Base-by-base conservation (phyloP, 1,284 basidiomycete genomes). In the Fistulina hepatica region DNA sequence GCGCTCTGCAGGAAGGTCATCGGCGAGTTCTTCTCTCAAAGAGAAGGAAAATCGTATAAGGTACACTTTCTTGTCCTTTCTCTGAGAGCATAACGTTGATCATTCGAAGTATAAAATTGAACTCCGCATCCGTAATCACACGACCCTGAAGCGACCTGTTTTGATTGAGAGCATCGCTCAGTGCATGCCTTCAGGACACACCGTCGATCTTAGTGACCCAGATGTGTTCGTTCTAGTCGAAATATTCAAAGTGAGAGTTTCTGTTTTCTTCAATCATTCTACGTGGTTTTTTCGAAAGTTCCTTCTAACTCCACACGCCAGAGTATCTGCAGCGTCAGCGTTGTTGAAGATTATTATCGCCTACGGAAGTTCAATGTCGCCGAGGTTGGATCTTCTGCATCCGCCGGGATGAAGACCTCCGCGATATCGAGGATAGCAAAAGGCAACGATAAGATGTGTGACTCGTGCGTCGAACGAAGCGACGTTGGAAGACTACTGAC, bases 161-260 rank as follows among this genome's bases (percentile, higher is more conserved):
- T 56, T 86, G 17, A 76, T 86, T 20, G 65, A 81, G 40, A 67
- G 69, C 35, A 63, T 88, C 20, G 84, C 78, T 0, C 64, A 69
- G 44, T 81, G 76, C 47, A 71, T 86, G 12, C 82, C 83, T 0
- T 17, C 6, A 12, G 67, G 63, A 7, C 77, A 80, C 46, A 68
- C 57, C 5, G 84, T 88, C 11, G 69, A 81, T 38, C 58, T 88
- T 11, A 65, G 70, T 21, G 57, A 76, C 44, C 76, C 84, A 0
- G 70, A 81, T 31, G 55, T 82, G 2, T 83, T 82, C 43, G 68
- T 88, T 33, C 65, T 88, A 6, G 73, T 85, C 4, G 82, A 88
- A 50, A 65, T 88, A 8, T 86, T 85, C 66, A 88, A 86, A 70
- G 84, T 79, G 37, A 34, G 60, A 24, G 13, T n/a, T 24, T 36